These are phyloP conservation scores for Baorangia bicolor DNA, from an alignment of 768 basidiomycete species.

Conservation along the genomic window DNA sequence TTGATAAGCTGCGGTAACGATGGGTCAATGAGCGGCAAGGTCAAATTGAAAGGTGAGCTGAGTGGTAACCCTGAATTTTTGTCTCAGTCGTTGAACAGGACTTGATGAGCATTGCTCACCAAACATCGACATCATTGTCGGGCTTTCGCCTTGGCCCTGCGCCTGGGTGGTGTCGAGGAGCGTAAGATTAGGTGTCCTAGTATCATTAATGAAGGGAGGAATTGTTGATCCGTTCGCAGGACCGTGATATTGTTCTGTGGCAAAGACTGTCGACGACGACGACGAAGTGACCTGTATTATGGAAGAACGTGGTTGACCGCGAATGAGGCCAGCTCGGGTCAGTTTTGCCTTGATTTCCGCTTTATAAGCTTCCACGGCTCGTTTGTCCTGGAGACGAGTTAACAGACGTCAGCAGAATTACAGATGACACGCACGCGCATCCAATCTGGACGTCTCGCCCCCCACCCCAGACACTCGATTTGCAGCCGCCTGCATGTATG, in stretches of 20 bases:
- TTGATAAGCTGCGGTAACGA: constrained; percentile 27
- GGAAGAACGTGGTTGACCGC: constrained; percentile 73
- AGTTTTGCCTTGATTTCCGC: constrained; percentile 81
- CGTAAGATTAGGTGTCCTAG: constrained; percentile 19
- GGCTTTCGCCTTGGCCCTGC: constrained; percentile 23
- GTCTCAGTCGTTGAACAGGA: constrained; percentile 12
- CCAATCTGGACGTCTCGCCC: constrained; percentile 83
- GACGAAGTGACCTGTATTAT: constrained; percentile 41
- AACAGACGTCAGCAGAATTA: constrained; percentile 12
- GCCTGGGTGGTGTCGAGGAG: constrained; percentile 20
- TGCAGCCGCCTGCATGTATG: constrained; percentile 77
- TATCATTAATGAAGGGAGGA: constrained; percentile 22
- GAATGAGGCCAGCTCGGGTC: constrained; percentile 73
- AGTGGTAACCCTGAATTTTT: constrained; percentile 22
- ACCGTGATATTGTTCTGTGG: constrained; percentile 28
- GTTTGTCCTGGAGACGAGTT: constrained; percentile 62
- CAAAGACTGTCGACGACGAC: constrained; percentile 36
- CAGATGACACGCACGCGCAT: constrained; percentile 60
- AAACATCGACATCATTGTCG: constrained; percentile 30
- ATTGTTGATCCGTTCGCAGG: constrained; percentile 22
- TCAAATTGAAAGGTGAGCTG: constrained; percentile 32
- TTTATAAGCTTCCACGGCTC: constrained; percentile 78
- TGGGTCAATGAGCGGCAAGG: constrained; percentile 28
- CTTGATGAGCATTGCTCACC: constrained; percentile 17
- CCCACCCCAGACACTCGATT: constrained; percentile 85